These are phyloP conservation scores for Talinum fruticosum DNA, from an alignment of 148 eudicot species.

Conservation along the genomic window DNA sequence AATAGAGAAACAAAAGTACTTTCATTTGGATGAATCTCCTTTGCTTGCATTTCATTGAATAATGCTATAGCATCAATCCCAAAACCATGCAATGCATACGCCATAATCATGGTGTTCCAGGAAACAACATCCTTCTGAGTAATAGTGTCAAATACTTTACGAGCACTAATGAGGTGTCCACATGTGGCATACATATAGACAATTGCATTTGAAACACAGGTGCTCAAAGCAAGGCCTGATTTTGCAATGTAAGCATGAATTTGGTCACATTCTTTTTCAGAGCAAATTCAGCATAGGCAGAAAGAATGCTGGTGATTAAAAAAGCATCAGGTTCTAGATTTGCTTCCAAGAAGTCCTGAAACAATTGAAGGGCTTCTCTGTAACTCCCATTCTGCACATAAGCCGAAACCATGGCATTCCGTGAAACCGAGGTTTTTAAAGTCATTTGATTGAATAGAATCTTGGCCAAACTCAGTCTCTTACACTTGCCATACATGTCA, in stretches of 20 bases:
- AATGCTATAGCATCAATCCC: constrained; percentile 41
- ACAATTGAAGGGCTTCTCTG: constrained; percentile 44
- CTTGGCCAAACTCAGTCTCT: constrained; percentile 34
- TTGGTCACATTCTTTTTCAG: constrained; percentile 57
- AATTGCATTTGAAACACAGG: constrained; percentile 47
- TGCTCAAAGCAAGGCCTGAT: constrained; percentile 21
- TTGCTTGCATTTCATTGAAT: constrained; percentile 52
- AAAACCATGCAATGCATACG: constrained; percentile 65
- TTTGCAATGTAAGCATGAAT: constrained; percentile 47
- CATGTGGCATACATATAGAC: constrained; percentile 66
- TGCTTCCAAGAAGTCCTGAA: constrained; percentile 27
- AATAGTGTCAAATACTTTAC: constrained; percentile 42
- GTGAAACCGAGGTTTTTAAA: constrained; percentile 42
- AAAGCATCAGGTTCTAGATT: constrained; percentile 47
- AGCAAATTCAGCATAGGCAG: constrained; percentile 64
- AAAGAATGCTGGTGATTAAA: constrained; percentile 45
- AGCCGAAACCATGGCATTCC: constrained; percentile 65
- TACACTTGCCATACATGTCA: constrained; percentile 63
- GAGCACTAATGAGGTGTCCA: constrained; percentile 55
- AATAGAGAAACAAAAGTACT: constrained; percentile 71
- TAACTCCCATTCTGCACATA: constrained; percentile 47
- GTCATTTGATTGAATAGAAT: constrained; percentile 34
- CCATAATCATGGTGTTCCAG: constrained; percentile 82
- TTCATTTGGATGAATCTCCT: constrained; percentile 46
- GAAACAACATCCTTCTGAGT: constrained; percentile 53